Evolutionary conservation across 305 asterid genomes (phyloP), one percentile per base, ranked within the genome.

Genomic region (Solanum chacoense): DNA sequence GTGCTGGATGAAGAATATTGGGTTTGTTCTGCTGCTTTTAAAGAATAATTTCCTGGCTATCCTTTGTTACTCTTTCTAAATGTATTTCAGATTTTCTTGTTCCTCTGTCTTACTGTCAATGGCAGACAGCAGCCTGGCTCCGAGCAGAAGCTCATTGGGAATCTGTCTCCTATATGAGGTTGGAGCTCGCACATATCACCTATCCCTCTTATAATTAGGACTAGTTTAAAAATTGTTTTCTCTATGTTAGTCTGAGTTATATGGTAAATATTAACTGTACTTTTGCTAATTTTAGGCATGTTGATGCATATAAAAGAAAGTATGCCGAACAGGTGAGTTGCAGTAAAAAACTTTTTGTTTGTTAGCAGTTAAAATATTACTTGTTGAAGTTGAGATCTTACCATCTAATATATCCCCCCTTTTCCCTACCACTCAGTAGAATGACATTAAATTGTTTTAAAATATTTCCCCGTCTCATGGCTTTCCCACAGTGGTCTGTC

Each of bases 61-160:
- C 83, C 37, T 78, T 89, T 76, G 42, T 91, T 72, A 89, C 80
- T 86, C 86, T 93, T 91, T 91, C 93, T 90, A 28, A 87, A 93
- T 89, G 92, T 89, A 90, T 88, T 89, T 92, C 88, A 88, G 92
- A 91, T 92, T 84, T 83, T 92, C 90, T 90, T 91, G 91, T 92
- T 92, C 91, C 93, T 91, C 86, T 93, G 92, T 93, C 93, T 93
- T 91, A 90, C 90, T 93, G 83, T 87, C 89, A 89, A 89, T 94
- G 94, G 90, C 97, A 97, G 98, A 93, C 98, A 88, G 98, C 99
- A 72, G 96, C 99, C 76, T 97, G 98, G 98, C 94, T 97, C 89
- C 94, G 99, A 87, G 98, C 99, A 89, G 99, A 97, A 92, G 98
- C 99, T 85, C 97, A 97, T 85, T 95, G 98, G 98, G 99, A 97